Evolutionary conservation across 345 rosid species (phyloP).

Genomic region (Angophora floribunda): DNA sequence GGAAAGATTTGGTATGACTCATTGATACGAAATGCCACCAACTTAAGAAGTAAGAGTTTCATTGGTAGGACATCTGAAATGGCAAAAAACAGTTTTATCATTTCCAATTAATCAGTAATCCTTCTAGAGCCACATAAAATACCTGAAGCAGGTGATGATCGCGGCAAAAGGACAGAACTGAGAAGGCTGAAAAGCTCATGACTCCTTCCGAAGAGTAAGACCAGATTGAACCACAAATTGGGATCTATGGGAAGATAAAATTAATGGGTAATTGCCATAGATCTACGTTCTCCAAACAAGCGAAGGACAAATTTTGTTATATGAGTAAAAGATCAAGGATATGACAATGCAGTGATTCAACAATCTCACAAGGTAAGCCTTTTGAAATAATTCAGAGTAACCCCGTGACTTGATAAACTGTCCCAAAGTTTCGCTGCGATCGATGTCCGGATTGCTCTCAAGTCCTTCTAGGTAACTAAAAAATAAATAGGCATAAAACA

Average conservation of each 20-base stretch:
- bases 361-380: conserved; percentile 72
- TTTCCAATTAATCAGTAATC: neutral
- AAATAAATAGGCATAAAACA: neutral
- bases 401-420: conserved; percentile 50
- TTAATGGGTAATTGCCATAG: neutral
- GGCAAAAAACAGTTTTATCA: neutral
- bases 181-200: conserved; percentile 67
- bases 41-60: no score
- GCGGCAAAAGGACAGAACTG: conserved; percentile 71
- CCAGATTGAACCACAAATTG: conserved; percentile 83
- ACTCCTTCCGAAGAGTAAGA: conserved; percentile 71
- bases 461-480: conserved; percentile 54
- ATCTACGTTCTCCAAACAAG: neutral
- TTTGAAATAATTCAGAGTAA: conserved; percentile 73
- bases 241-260: conserved; percentile 33
- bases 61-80: neutral
- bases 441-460: conserved; percentile 51
- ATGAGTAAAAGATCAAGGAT: neutral
- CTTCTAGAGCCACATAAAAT: neutral
- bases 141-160: conserved; percentile 91
- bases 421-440: conserved; percentile 59
- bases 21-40: neutral
- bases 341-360: neutral
- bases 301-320: neutral
- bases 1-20: neutral